Evolutionary conservation across 2,329 filamentous ascomycete species (phyloP).

Genomic region (Penicillium brasilianum): DNA sequence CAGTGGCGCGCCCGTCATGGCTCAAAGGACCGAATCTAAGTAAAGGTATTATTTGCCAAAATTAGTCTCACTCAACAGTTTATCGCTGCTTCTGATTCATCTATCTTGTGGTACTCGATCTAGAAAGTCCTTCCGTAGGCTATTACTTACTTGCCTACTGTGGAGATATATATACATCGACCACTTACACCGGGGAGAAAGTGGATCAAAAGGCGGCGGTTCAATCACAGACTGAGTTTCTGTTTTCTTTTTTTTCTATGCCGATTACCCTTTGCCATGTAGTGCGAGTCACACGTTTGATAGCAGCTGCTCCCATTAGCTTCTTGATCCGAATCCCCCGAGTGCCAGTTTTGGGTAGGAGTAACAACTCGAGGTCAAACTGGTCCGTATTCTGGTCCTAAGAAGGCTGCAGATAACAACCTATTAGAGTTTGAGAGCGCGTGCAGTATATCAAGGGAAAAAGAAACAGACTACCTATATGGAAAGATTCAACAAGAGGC

Average conservation of each 20-base stretch:
- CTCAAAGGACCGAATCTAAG: constrained; percentile 2
- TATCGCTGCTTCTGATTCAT: neutral
- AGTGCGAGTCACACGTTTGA: neutral
- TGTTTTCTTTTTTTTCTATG: too few relatives aligned
- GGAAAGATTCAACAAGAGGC: neutral
- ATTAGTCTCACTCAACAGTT: neutral
- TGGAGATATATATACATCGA: too few relatives aligned
- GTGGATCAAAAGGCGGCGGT: neutral
- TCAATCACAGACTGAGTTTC: neutral
- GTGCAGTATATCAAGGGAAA: neutral
- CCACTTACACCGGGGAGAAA: too few relatives aligned
- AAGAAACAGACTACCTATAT: neutral
- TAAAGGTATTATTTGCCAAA: neutral
- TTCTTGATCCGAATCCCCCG: neutral
- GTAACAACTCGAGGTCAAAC: neutral
- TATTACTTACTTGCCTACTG: too few relatives aligned
- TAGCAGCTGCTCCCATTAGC: neutral
- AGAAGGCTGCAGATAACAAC: neutral
- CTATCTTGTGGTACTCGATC: neutral
- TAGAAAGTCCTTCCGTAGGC: too few relatives aligned
- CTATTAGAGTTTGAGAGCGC: neutral
- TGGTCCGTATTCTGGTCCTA: neutral
- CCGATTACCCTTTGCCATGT: too few relatives aligned
- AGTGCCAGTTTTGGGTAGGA: neutral
- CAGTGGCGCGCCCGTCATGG: neutral